Base-by-base conservation (phyloP, 78 protist species). In the Dictyostelium purpureum region DNA sequence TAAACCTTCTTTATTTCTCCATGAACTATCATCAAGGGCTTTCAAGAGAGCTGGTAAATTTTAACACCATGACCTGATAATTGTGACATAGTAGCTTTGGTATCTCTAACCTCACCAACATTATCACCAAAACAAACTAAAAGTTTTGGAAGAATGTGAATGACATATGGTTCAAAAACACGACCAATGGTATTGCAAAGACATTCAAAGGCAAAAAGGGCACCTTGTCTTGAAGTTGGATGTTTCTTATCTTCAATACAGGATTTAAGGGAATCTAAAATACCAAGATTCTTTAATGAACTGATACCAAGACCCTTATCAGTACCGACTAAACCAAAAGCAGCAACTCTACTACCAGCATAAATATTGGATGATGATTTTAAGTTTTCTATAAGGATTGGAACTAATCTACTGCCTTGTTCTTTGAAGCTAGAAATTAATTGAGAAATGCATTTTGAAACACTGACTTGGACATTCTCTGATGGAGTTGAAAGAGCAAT, bases 121-220 rank as follows among this genome's bases (percentile, higher is more conserved):
- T 70, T 65, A 40, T 97, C 98, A 57, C 97, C 97, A 73, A 96
- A 95, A 69, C 97, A 75, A 21, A 63, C 91, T 1, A 97, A 70
- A 21, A 97, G 78, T 33, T 88, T 42, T 33, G 98, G 99, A 37
- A 98, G 92, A 45, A 96, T 54, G 31, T 80, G 80, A 31, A 91
- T 77, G 37, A 96, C 87, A 78, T 97, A 97, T 56, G 99, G 99
- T 81, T 99, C 99, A 56, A 98, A 97, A 33, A 94, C 81, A 31
- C 97, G 81, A 38, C 98, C 99, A 14, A 97, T 83, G 21, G 71
- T 31, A 47, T 28, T 66, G 38, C 89, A 85, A 26, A 97, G 89
- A 26, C 73, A 40, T 61, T 95, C 96, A 14, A 90, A 57, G 18
- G 97, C 97, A 76, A 96, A 82, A 16, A 97, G 95, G 4, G 97